Base-by-base conservation (phyloP, 768 basidiomycete species). In the Fibroporia radiculosa region DNA sequence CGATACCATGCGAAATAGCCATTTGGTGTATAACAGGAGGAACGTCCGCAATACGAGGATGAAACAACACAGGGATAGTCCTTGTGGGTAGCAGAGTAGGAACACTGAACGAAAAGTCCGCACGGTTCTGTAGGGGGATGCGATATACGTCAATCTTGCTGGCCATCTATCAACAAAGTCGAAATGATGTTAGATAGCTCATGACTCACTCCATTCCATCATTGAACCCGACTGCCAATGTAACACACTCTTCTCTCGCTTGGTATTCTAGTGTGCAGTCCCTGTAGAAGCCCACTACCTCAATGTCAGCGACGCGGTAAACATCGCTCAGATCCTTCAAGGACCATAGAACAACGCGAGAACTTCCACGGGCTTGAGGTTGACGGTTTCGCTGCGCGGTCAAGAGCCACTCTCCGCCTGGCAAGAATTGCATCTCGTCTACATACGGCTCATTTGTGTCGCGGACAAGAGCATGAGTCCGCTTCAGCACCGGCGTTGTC, bases 351-450 rank as follows among this genome's bases (percentile, higher is more conserved):
- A 66, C 68, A 18, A 79, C 52, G 24, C 62, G 59, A 4, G 71
- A 66, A 6, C 54, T 54, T 33, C 64, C 62, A 1, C 50, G 54
- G 3, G 48, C 57, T 43, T 62, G 58, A 35, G 56, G 48, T 20
- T 50, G 56, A 24, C 57, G 57, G n/a, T 38, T 44, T 7, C 63
- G 63, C 44, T 68, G 66, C 22, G 73, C 62, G 20, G 68, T 69
- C 4, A 75, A 63, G 19, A 78, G 68, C 71, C 73, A 77, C 20
- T 65, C 58, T 12, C 68, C 64, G n/a, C 72, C 73, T 4, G 64
- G 63, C 16, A 77, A 63, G 39, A 74, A 62, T 45, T 69, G 69
- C 61, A 78, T 69, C 37, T 68, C 64, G 23, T 66, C 63, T 33
- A 74, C 67, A 16, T 70, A 65, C 25, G 63, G 66, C 14, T 62